Conservation (phyloP, 2,329 filamentous ascomycete genomes). For the Colletotrichum eleusines region DNA sequence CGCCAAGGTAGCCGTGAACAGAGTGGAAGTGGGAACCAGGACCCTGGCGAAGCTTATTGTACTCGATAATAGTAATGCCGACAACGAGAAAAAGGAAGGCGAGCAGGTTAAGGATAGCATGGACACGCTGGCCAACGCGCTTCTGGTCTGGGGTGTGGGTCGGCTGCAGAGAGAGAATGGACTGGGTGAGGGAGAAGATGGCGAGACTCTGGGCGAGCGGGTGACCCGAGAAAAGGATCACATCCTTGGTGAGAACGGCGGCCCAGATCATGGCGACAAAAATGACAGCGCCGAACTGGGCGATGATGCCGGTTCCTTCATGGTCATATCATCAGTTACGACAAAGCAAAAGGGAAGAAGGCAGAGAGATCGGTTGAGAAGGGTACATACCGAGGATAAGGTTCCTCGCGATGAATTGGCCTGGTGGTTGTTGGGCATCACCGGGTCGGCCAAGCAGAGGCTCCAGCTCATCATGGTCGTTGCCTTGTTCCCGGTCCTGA, state of each 20-base stretch:
- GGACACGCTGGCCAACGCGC: constrained; percentile 66
- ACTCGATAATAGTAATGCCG: constrained; percentile 79
- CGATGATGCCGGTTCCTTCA: constrained; percentile 82
- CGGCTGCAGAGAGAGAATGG: constrained; percentile 87
- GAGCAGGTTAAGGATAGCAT: constrained; percentile 77
- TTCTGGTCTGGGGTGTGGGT: constrained; percentile 85
- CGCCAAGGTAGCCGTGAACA: constrained; percentile 84
- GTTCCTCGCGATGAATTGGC: constrained; percentile 75
- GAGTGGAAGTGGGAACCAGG: constrained; percentile 80
- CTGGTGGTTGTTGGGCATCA: constrained; percentile 77
- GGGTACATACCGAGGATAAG: constrained; percentile 75
- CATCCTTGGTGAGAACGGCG: constrained; percentile 74
- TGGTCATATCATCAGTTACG: constrained; percentile 27
- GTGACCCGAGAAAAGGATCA: constrained; percentile 90
- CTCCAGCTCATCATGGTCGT: constrained; percentile 53
- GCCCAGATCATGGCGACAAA: constrained; percentile 83
- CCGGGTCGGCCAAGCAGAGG: constrained; percentile 69
- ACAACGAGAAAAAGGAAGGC: constrained; percentile 71
- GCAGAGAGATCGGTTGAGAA: constrained; percentile 54
- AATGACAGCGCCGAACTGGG: constrained; percentile 82
- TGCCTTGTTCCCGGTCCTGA: constrained; percentile 42
- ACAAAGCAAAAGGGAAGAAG: constrained; percentile 49
- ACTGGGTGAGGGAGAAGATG: constrained; percentile 81
- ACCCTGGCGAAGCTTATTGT: constrained; percentile 81
- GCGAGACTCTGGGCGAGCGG: constrained; percentile 78